Conservation (phyloP, 306 rosid species). For the Sechiopsis laciniata region DNA sequence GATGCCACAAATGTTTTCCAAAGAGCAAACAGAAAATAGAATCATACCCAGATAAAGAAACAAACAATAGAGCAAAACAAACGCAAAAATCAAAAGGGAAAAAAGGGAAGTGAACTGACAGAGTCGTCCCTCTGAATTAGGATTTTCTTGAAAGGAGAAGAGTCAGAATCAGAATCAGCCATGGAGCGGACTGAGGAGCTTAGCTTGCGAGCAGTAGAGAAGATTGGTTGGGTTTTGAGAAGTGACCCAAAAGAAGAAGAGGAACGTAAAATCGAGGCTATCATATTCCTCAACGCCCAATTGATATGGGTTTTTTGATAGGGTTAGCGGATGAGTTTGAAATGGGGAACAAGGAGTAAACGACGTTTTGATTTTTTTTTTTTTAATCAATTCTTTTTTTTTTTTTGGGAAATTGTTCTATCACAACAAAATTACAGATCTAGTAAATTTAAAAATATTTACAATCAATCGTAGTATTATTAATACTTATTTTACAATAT, state of each 20-base stretch:
- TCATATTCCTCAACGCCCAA: slow-evolving; percentile 28
- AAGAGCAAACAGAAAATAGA: not conserved
- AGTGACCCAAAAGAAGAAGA: slow-evolving; percentile 29
- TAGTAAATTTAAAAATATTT: no score
- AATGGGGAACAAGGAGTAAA: not conserved
- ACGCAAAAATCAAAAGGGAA: not conserved
- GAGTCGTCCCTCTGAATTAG: slow-evolving; percentile 68
- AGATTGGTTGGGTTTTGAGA: slow-evolving; percentile 19
- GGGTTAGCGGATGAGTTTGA: not conserved
- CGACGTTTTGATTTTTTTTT: not conserved
- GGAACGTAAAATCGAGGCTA: slow-evolving; percentile 25
- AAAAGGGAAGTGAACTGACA: slow-evolving; percentile 35
- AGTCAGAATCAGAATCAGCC: slow-evolving; percentile 61
- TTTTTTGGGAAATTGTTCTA: no score
- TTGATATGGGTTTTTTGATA: not conserved
- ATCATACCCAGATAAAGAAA: slow-evolving; percentile 17
- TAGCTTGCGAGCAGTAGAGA: slow-evolving; percentile 28
- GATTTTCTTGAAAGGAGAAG: slow-evolving; percentile 69
- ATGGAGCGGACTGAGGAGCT: slow-evolving; percentile 58
- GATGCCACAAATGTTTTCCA: not conserved
- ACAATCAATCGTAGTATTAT: no score
- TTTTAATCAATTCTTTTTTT: no score
- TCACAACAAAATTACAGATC: no score
- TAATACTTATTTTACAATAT: no score
- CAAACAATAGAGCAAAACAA: slow-evolving; percentile 2